A percentile compares a stretch with the other conserved stretches of the same genome.
These are phyloP conservation scores for Phyllosticta citribraziliensis DNA, from an alignment of 2,329 filamentous ascomycete species.

Conservation along the genomic window DNA sequence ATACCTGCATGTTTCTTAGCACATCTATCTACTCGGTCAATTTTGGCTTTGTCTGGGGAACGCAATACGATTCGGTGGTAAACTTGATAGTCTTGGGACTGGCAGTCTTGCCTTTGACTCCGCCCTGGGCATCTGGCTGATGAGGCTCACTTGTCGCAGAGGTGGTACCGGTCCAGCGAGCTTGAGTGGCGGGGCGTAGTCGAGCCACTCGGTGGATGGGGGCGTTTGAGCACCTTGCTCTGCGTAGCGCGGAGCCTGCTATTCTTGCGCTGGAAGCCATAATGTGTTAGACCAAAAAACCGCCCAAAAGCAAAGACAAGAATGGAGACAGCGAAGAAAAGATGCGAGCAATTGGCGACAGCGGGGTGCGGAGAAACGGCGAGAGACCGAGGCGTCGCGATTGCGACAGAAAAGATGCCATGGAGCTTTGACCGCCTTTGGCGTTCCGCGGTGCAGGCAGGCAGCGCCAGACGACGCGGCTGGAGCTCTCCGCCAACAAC, in stretches of 20 bases:
- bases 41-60: background rate
- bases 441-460: background rate
- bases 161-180: slow-evolving; percentile 26
- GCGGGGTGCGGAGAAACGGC: background rate
- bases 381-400: background rate
- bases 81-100: slow-evolving; percentile 50
- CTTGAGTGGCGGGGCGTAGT: slow-evolving; percentile 21
- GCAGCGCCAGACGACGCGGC: slow-evolving; percentile 10
- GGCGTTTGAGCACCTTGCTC: slow-evolving; percentile 20
- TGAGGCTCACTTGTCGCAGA: slow-evolving; percentile 34
- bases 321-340: background rate
- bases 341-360: background rate
- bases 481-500: slow-evolving; percentile 3
- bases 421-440: slow-evolving; percentile 11
- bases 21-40: background rate
- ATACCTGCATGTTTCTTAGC: slow-evolving; percentile 40
- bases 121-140: slow-evolving; percentile 27
- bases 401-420: slow-evolving; percentile 10
- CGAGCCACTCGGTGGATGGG: slow-evolving; percentile 16
- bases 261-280: slow-evolving; percentile 29
- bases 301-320: background rate
- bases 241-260: slow-evolving; percentile 22
- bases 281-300: slow-evolving; percentile 7
- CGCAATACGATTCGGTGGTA: slow-evolving; percentile 65
- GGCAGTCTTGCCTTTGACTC: slow-evolving; percentile 23